A percentile compares a stretch with the other conserved stretches of the same genome.
These are phyloP conservation scores for Tuber aestivum DNA, from an alignment of 495 filamentous ascomycete species.

Conservation along the genomic window DNA sequence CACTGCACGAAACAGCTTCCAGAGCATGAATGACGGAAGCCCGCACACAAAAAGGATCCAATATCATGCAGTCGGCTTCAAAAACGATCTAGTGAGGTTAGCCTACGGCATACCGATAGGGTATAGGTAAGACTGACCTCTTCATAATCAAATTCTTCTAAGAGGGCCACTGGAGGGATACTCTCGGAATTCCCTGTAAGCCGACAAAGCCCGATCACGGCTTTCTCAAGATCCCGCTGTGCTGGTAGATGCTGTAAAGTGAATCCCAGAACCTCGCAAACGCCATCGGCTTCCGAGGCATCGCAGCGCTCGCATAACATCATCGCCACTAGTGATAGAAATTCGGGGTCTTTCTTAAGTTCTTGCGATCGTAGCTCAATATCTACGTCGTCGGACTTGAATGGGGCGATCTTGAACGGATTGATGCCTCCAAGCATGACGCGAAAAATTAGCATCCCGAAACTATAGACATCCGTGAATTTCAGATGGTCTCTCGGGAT, in stretches of 20 bases:
- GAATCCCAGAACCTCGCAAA: neutral
- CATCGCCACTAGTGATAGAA: neutral
- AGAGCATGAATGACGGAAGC: neutral
- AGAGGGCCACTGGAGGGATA: neutral
- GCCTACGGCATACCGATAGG: neutral
- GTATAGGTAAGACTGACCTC: neutral
- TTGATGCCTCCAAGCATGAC: conserved; percentile 1
- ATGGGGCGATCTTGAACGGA: neutral
- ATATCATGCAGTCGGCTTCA: neutral
- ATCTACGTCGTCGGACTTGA: neutral
- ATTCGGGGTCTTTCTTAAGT: neutral
- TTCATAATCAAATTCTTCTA: conserved; percentile 1
- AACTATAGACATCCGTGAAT: conserved; percentile 7
- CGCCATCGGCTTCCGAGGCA: neutral
- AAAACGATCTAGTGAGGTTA: neutral
- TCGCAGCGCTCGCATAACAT: neutral
- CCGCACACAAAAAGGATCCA: neutral
- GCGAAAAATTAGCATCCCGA: neutral
- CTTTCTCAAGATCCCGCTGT: neutral
- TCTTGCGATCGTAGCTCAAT: neutral
- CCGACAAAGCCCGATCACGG: neutral
- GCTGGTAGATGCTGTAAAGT: neutral
- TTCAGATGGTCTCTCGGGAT: neutral
- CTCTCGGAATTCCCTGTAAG: neutral
- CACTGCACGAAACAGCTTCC: neutral